Evolutionary conservation across 495 filamentous ascomycete species (phyloP).

Genomic region (Penicillium alfredii): DNA sequence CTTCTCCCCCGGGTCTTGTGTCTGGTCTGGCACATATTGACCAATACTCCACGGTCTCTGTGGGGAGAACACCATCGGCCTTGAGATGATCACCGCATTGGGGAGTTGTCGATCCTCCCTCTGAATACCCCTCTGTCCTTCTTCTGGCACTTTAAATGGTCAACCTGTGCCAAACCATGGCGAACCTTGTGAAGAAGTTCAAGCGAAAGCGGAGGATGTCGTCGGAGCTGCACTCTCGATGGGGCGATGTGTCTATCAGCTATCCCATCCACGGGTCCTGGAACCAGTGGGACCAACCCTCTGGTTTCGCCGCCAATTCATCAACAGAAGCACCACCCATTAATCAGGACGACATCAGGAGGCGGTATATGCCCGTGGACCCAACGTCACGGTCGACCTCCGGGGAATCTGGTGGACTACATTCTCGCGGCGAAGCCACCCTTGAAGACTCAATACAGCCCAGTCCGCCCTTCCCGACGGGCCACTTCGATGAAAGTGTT

Average conservation of each 20-base stretch:
- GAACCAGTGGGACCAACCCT: slow-evolving; percentile 32
- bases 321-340: neutral
- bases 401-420: neutral
- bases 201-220: slow-evolving; percentile 36
- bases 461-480: slow-evolving; percentile 27
- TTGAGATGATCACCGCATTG: slow-evolving; percentile 17
- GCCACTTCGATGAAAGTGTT: slow-evolving; percentile 34
- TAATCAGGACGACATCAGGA: slow-evolving; percentile 1
- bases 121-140: slow-evolving; percentile 1
- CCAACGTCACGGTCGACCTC: neutral
- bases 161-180: slow-evolving; percentile 27
- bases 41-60: slow-evolving; percentile 1
- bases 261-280: slow-evolving; percentile 41
- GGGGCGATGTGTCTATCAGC: slow-evolving; percentile 40
- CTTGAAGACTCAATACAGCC: slow-evolving; percentile 9
- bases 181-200: slow-evolving; percentile 31
- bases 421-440: slow-evolving; percentile 6
- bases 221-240: slow-evolving; percentile 37
- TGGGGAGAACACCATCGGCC: slow-evolving; percentile 5
- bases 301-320: slow-evolving; percentile 14
- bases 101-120: slow-evolving; percentile 21
- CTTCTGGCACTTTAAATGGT: slow-evolving; percentile 20
- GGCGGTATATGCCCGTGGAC: slow-evolving; percentile 9
- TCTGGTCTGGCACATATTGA: neutral
- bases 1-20: slow-evolving; percentile 1